Evolutionary conservation across 169 alveolate species (phyloP).

Genomic region (Theileria luwenshuni): DNA sequence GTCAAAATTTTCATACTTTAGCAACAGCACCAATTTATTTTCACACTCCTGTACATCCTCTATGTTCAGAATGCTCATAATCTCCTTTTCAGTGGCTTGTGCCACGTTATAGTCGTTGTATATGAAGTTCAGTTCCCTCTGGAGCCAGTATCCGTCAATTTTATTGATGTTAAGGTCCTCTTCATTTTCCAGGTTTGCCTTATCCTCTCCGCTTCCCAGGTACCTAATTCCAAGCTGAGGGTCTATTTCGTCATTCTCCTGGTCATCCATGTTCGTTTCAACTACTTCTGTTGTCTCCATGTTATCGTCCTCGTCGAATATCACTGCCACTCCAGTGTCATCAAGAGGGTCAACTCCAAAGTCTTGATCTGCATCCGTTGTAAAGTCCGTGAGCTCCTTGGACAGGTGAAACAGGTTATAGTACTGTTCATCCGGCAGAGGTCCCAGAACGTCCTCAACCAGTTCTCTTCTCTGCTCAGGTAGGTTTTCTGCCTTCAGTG

Average conservation of each 20-base stretch:
- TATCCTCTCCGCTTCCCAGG: constrained; percentile 66
- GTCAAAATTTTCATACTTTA: constrained; percentile 91
- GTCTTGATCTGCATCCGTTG: constrained; percentile 55
- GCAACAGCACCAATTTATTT: constrained; percentile 84
- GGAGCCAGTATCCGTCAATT: constrained; percentile 95
- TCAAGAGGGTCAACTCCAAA: constrained; percentile 59
- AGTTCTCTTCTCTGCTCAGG: constrained; percentile 79
- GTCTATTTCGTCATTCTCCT: constrained; percentile 48
- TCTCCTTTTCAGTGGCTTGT: constrained; percentile 88
- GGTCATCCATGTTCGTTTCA: constrained; percentile 49
- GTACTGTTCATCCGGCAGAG: constrained; percentile 66
- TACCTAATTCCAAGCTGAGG: constrained; percentile 30
- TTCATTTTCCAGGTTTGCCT: constrained; percentile 60
- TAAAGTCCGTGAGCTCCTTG: constrained; percentile 78
- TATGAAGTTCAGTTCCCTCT: constrained; percentile 87
- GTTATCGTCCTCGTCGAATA: constrained; percentile 80
- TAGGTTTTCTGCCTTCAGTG: constrained; percentile 80
- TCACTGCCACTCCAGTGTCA: constrained; percentile 76
- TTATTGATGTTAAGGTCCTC: constrained; percentile 81
- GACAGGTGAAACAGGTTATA: constrained; percentile 65
- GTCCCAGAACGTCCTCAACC: constrained; percentile 77
- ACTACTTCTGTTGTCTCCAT: constrained; percentile 56
- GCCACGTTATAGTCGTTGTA: constrained; percentile 83
- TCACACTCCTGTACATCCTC: constrained; percentile 93
- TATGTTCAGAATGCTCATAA: constrained; percentile 73